Evolutionary conservation across 805 yeast species (phyloP), one percentile per base, ranked within the genome.

Genomic region (Hanseniaspora mollemarum): DNA sequence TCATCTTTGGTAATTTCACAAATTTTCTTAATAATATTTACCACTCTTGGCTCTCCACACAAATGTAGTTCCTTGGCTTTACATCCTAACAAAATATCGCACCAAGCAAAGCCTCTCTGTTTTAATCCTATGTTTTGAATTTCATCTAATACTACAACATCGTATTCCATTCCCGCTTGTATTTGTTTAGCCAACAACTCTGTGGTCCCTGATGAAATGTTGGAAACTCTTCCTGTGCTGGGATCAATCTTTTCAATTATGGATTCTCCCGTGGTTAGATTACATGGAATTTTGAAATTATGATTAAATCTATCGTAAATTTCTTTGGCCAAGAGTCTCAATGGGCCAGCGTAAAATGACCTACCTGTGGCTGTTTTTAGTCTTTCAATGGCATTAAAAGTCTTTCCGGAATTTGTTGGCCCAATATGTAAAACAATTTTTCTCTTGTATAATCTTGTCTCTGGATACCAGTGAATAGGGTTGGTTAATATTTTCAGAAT

Each of bases 401-500:
- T 92, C 60, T 92, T 92, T 12, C 99, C 99, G 57, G 92, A 81
- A 63, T 92, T 92, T 0, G 99, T 92, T 1, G 99, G 98, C 0
- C 99, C 99, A 10, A 92, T 85, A 62, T 92, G 99, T 79, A 92
- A 76, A n/a, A 83, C 74, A 44, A 92, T 72, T 46, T 82, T 80
- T 36, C 99, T 71, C 55, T 78, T 80, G 69, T 87, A 70, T 55
- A 78, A 76, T 36, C 97, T 71, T 0, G 98, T 94, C 41, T 73
- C 78, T 0, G 97, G 95, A 59, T 73, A 92, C 87, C 94, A 83
- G 55, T 79, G 79, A 9, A 75, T 75, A 0, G 92, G 92, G 55
- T 78, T 71, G 16, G 36, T n/a, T 18, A 48, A 24, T 2, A 21
- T 25, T n/a, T 32, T 24, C 3, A 33, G 72, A 62, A 22, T 6